phyloP scores from a whole-genome alignment of 495 filamentous ascomycete species.

The Clavariopsis aquatica region DNA sequence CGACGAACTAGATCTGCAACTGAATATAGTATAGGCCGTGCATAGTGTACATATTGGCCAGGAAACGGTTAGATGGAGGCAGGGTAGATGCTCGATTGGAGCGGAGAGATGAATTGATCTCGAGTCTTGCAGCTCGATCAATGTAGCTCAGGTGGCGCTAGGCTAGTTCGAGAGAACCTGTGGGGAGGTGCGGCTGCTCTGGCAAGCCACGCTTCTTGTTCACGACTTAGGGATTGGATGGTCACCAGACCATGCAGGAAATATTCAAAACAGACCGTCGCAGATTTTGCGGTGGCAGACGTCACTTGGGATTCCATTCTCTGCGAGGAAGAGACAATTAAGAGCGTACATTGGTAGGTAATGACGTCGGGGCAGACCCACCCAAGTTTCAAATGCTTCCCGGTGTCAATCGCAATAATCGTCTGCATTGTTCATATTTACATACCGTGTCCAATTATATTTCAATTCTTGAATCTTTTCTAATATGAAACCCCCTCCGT shows the following conservation, averaged over 20 bases:
- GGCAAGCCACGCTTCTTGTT: background rate
- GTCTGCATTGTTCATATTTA: background rate
- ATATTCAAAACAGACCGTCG: conserved; percentile 3
- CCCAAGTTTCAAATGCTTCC: conserved; percentile 4
- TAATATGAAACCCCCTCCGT: background rate
- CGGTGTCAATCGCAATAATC: conserved; percentile 7
- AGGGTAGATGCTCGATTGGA: conserved; percentile 4
- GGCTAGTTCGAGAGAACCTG: background rate
- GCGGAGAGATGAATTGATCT: conserved; percentile 16
- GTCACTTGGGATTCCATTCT: background rate
- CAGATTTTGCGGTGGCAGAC: background rate
- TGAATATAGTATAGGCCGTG: conserved; percentile 8
- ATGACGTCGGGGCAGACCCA: background rate
- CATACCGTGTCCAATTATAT: background rate
- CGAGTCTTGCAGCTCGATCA: conserved; percentile 14
- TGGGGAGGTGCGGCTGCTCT: background rate
- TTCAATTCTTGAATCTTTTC: background rate
- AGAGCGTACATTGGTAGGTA: background rate
- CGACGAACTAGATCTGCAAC: conserved; percentile 12
- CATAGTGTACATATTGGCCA: conserved; percentile 17
- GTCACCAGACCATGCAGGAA: background rate
- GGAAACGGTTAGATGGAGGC: background rate
- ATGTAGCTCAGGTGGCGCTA: background rate
- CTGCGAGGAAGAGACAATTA: background rate
- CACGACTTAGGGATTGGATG: background rate